Conservation (phyloP, 1,284 basidiomycete genomes). For the Rugosomyces carneus region DNA sequence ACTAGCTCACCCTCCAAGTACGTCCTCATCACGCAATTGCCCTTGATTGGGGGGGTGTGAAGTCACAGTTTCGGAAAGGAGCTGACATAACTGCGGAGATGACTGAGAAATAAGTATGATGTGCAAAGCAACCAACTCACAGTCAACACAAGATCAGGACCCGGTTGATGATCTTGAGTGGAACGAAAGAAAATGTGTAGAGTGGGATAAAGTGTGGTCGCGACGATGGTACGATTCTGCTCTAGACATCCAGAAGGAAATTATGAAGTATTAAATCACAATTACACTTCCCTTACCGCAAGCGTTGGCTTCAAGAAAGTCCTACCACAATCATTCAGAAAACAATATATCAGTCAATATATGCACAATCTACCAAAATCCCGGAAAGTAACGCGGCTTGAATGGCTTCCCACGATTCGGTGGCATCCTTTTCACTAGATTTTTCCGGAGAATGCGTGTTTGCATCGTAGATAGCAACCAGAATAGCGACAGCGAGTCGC, state of each 20-base stretch:
- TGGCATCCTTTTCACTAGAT: background rate
- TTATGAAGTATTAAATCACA: background rate
- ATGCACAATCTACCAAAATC: slow-evolving; percentile 16
- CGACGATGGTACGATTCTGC: slow-evolving; percentile 18
- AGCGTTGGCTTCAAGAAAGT: slow-evolving; percentile 17
- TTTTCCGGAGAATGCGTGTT: slow-evolving; percentile 9
- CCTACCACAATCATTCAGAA: slow-evolving; percentile 10
- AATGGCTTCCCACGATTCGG: slow-evolving; percentile 14
- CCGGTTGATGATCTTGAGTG: background rate
- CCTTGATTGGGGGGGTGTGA: slow-evolving; percentile 19
- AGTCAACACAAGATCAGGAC: slow-evolving; percentile 11
- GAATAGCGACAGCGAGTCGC: slow-evolving; percentile 15
- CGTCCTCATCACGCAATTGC: slow-evolving; percentile 17
- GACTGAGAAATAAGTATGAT: background rate
- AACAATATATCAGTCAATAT: slow-evolving; percentile 1
- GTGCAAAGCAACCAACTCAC: slow-evolving; percentile 4
- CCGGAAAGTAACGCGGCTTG: slow-evolving; percentile 17
- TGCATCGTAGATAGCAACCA: slow-evolving; percentile 12
- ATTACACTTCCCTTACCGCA: slow-evolving; percentile 8
- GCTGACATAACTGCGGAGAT: slow-evolving; percentile 19
- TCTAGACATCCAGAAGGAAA: slow-evolving; percentile 5
- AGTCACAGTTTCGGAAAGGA: slow-evolving; percentile 23
- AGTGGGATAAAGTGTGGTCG: slow-evolving; percentile 17
- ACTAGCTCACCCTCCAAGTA: slow-evolving; percentile 21
- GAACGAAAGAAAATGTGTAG: slow-evolving; percentile 19